Base-by-base conservation (phyloP, 2,329 filamentous ascomycete species). In the Alternaria hordeiaustralica region DNA sequence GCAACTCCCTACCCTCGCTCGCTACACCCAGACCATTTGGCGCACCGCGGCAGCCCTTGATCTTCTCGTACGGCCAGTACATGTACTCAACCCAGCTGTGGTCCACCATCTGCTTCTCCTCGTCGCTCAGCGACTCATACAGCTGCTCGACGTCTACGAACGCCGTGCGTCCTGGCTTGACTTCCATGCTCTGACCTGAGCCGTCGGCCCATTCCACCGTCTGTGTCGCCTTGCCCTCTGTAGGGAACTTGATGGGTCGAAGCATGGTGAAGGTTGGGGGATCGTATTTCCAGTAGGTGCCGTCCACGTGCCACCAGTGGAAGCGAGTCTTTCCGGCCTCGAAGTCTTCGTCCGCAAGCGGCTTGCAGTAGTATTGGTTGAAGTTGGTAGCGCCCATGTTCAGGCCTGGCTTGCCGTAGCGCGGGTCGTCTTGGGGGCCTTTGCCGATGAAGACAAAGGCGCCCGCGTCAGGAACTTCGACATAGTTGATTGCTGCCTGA, bases 1-100 rank as follows among this genome's bases (percentile, higher is more conserved):
- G 58, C 10, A 56, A 6, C 23, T 60, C 51, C 9, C 23, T 55
- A 13, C 51, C 58, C 44, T 60, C 44, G n/a, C 28, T 60, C 18
- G 44, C 58, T 8, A 60, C 58, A 9, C 51, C 51, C 8, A 60
- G 18, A 2, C 58, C 30, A 30, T 60, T 60, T 1, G 51, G 58
- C 13, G 58, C 51, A 49, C 44, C 23, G 46, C 53, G 58, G 44
- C 58, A 60, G 28, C 44, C 44, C 44, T 55, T 43, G 51, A 60
- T 55, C 30, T 36, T 43, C n/a, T 60, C 51, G 15, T 43, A 56
- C 1, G 33, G 58, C 43, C 13, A 44, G 11, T 57, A 50, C 44
- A 50, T 61, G 33, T 50, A 60, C 43, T 60, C 28, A 9, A 55
- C 58, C 58, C 21, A 60, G n/a, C 50, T 55, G 21, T 55, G 43